Conservation (phyloP, 2,329 filamentous ascomycete species). For the Pseudogymnoascus sp. region DNA sequence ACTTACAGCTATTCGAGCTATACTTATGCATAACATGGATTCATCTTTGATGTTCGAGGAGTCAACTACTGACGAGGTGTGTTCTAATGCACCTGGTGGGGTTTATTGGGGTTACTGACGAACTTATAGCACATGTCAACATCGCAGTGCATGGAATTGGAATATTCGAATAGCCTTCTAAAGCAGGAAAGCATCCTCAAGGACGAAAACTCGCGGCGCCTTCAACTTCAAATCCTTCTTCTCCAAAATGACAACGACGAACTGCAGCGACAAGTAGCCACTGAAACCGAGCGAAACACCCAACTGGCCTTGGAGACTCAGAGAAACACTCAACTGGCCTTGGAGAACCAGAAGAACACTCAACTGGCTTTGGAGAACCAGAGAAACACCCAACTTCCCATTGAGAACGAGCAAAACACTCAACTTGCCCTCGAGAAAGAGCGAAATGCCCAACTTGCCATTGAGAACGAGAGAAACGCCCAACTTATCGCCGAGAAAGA, state of each 20-base stretch:
- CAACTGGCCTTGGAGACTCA: background rate
- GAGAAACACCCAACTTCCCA: background rate
- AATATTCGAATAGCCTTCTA: slow-evolving; percentile 58
- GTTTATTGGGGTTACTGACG: background rate
- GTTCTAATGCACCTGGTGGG: background rate
- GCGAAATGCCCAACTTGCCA: background rate
- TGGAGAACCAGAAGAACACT: background rate
- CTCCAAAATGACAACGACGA: slow-evolving; percentile 66
- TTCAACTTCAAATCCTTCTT: slow-evolving; percentile 62
- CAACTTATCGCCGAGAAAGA: background rate
- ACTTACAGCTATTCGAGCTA: slow-evolving; percentile 4
- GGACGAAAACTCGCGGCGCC: slow-evolving; percentile 64
- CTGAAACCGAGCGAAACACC: background rate
- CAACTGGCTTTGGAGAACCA: background rate
- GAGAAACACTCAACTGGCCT: background rate
- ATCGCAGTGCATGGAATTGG: slow-evolving; percentile 51
- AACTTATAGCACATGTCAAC: slow-evolving; percentile 23
- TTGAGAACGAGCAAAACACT: background rate
- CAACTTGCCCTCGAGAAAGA: background rate
- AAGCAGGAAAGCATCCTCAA: slow-evolving; percentile 61
- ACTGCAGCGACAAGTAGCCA: slow-evolving; percentile 53
- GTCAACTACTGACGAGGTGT: background rate
- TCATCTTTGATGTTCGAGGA: slow-evolving; percentile 4
- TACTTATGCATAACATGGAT: slow-evolving; percentile 8
- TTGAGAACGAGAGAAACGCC: background rate